Evolutionary conservation across 83 land plant species (phyloP).

Genomic region (Diphasiastrum complanatum): DNA sequence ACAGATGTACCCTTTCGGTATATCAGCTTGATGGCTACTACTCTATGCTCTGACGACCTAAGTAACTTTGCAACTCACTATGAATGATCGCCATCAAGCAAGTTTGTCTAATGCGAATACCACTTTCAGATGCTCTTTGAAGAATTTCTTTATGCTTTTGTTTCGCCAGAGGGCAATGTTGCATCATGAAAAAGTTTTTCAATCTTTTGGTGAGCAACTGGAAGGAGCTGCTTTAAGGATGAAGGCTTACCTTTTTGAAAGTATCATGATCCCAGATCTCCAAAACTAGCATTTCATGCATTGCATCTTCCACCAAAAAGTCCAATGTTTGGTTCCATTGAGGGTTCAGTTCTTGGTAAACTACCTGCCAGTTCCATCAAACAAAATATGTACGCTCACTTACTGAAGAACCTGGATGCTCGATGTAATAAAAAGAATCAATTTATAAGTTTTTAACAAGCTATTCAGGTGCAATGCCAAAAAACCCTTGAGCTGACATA

Average conservation of each 20-base stretch:
- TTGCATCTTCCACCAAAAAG: conserved; percentile 89
- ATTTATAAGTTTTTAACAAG: background rate
- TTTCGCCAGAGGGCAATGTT: no score
- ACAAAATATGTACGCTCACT: background rate
- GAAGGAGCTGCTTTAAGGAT: background rate
- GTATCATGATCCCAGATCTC: conserved; percentile 93
- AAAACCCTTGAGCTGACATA: background rate
- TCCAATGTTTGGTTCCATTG: conserved; percentile 92
- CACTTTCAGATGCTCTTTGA: no score
- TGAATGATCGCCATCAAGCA: no score
- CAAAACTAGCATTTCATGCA: conserved; percentile 82
- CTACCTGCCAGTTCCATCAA: conserved; percentile 48
- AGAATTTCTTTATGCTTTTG: no score
- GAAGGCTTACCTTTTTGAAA: conserved; percentile 63
- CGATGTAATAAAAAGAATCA: background rate
- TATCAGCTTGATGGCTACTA: no score
- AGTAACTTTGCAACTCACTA: no score
- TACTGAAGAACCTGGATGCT: background rate
- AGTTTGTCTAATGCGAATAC: no score
- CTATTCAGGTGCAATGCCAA: conserved; percentile 7
- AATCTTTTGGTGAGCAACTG: no score
- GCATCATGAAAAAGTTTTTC: no score
- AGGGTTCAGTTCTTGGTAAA: conserved; percentile 67
- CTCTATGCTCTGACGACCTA: no score
- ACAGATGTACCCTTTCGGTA: no score